Conservation (phyloP, 2,329 filamentous ascomycete genomes). For the Fusarium camptoceras region DNA sequence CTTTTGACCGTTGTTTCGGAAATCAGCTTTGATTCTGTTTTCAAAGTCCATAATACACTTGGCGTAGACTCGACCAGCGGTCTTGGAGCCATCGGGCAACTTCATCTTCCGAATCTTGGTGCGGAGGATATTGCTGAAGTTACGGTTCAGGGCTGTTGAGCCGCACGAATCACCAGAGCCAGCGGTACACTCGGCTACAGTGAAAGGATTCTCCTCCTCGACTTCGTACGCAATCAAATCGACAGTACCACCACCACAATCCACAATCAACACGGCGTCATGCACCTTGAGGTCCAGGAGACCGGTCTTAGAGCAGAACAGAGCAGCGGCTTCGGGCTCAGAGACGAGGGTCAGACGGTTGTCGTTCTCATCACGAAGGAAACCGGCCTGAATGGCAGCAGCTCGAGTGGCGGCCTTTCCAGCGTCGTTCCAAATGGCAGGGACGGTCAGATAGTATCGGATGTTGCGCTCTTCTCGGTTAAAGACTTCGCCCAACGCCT, state of each 20-base stretch:
- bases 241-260: slow-evolving; percentile 97
- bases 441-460: slow-evolving; percentile 97
- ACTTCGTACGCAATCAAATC: slow-evolving; percentile 99
- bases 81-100: slow-evolving; percentile 94
- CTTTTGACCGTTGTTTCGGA: slow-evolving; percentile 98
- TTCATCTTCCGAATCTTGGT: slow-evolving; percentile 99
- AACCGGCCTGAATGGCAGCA: slow-evolving; percentile 95
- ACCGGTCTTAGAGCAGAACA: slow-evolving; percentile 98
- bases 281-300: slow-evolving; percentile 97
- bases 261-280: slow-evolving; percentile 97
- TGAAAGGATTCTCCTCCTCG: slow-evolving; percentile 96
- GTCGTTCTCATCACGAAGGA: slow-evolving; percentile 96
- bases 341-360: slow-evolving; percentile 94
- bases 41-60: slow-evolving; percentile 99
- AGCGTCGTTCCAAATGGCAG: slow-evolving; percentile 98
- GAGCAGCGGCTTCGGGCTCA: slow-evolving; percentile 94
- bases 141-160: slow-evolving; percentile 96
- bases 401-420: slow-evolving; percentile 96
- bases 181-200: slow-evolving; percentile 95
- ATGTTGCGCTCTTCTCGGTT: slow-evolving; percentile 98
- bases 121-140: slow-evolving; percentile 97
- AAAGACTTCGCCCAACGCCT: slow-evolving; percentile 97
- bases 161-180: slow-evolving; percentile 98
- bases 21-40: slow-evolving; percentile 99
- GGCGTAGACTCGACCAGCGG: slow-evolving; percentile 96